Evolutionary conservation across 768 basidiomycete species (phyloP).

Genomic region (Serpula lacrymans): DNA sequence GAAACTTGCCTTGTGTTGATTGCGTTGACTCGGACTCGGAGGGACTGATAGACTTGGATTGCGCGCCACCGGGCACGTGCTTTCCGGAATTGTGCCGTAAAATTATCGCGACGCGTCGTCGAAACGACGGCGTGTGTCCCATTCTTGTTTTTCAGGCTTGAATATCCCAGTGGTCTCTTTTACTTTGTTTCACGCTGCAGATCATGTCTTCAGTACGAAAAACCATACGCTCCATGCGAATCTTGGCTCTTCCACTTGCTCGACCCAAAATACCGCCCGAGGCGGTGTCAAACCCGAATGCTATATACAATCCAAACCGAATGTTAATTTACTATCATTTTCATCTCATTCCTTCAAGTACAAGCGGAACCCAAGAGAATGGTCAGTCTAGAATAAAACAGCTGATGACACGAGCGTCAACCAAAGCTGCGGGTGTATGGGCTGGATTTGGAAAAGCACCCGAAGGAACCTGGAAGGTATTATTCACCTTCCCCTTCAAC

Average conservation of each 20-base stretch:
- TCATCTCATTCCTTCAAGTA: constrained; percentile 24
- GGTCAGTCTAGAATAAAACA: constrained; percentile 19
- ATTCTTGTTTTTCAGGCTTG: no score
- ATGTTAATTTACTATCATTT: constrained; percentile 43
- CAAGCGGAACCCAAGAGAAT: constrained; percentile 38
- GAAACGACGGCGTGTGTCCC: no score
- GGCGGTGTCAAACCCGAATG: constrained; percentile 5
- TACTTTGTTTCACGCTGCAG: no score
- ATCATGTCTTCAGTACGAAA: constrained; percentile 15
- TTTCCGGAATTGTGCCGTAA: no score
- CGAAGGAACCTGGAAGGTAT: constrained; percentile 70
- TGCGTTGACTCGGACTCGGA: no score
- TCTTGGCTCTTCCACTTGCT: constrained; percentile 44
- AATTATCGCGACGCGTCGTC: no score
- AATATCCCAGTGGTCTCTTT: no score
- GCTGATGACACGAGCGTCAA: constrained; percentile 43
- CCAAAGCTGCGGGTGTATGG: constrained; percentile 59
- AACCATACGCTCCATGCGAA: constrained; percentile 34
- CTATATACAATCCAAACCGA: constrained; percentile 10
- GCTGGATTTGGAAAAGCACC: constrained; percentile 62
- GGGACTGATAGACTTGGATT: no score
- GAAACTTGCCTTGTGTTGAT: no score
- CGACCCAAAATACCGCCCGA: constrained; percentile 15
- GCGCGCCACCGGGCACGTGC: constrained; percentile 2
- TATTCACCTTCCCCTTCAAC: constrained; percentile 11